phyloP scores from a whole-genome alignment of 495 filamentous ascomycete species.

The Annulohypoxylon bovei region DNA sequence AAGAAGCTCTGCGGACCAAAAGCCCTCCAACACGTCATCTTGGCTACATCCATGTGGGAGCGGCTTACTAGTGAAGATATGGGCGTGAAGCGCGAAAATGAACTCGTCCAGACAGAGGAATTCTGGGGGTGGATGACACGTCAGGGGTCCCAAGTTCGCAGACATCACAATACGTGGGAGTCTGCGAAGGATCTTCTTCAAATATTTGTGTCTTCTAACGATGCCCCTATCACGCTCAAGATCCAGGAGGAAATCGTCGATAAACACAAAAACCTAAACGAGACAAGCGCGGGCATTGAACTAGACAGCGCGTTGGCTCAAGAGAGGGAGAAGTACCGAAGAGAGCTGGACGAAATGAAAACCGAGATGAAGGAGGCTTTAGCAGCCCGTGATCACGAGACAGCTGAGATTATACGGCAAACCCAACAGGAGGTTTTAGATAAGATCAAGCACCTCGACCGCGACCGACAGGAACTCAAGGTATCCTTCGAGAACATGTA shows the following conservation, averaged over 20 bases:
- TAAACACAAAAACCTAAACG: constrained; percentile 37
- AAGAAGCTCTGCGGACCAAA: constrained; percentile 53
- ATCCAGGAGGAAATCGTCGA: constrained; percentile 55
- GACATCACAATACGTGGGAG: not conserved
- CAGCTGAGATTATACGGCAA: not conserved
- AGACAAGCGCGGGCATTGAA: constrained; percentile 44
- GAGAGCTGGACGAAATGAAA: not conserved
- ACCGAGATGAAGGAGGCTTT: not conserved
- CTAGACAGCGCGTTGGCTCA: not conserved
- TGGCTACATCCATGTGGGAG: constrained; percentile 58
- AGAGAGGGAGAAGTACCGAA: not conserved
- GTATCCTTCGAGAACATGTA: not conserved
- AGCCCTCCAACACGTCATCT: constrained; percentile 50
- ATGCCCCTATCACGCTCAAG: constrained; percentile 29
- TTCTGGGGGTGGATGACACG: constrained; percentile 51
- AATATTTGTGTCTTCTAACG: not conserved
- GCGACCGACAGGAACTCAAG: not conserved
- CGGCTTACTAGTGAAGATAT: constrained; percentile 25
- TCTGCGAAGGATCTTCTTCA: not conserved
- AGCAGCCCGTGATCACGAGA: not conserved
- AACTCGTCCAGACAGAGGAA: constrained; percentile 11
- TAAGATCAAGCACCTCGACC: not conserved
- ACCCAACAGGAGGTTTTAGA: not conserved
- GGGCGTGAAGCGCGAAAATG: constrained; percentile 38
- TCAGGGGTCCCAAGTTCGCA: constrained; percentile 30